Evolutionary conservation across 768 basidiomycete species (phyloP).

Genomic region (Lactifluus hygrophoroides): DNA sequence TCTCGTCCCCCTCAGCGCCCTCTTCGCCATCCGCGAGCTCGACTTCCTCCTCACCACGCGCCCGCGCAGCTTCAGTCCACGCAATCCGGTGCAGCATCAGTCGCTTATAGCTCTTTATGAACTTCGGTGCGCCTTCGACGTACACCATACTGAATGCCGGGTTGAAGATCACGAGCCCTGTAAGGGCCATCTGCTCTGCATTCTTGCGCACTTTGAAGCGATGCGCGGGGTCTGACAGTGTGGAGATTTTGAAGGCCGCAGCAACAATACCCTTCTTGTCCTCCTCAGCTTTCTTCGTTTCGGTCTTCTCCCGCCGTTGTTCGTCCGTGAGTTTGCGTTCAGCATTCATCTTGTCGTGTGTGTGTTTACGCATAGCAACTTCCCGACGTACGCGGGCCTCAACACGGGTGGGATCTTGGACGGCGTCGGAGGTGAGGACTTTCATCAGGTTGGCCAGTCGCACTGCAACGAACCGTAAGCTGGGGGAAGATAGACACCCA

Average conservation of each 20-base stretch:
- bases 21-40: slow-evolving; percentile 47
- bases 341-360: slow-evolving; percentile 89
- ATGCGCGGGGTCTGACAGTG: slow-evolving; percentile 84
- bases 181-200: slow-evolving; percentile 82
- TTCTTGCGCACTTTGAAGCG: slow-evolving; percentile 97
- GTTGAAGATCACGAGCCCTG: slow-evolving; percentile 87
- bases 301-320: slow-evolving; percentile 78
- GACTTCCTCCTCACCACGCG: slow-evolving; percentile 63
- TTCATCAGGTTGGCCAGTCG: slow-evolving; percentile 95
- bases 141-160: slow-evolving; percentile 85
- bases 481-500: not conserved
- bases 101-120: slow-evolving; percentile 78
- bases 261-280: slow-evolving; percentile 79
- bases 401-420: slow-evolving; percentile 95
- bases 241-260: slow-evolving; percentile 87
- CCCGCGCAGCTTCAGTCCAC: slow-evolving; percentile 89
- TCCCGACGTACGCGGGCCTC: slow-evolving; percentile 93
- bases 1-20: slow-evolving; percentile 32
- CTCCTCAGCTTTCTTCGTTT: slow-evolving; percentile 77
- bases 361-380: slow-evolving; percentile 81
- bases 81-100: slow-evolving; percentile 82
- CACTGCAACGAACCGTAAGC: slow-evolving; percentile 39
- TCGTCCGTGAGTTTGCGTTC: slow-evolving; percentile 91
- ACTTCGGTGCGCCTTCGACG: slow-evolving; percentile 85
- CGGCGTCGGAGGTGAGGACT: slow-evolving; percentile 91